A percentile compares a stretch with the other conserved stretches of the same genome.
phyloP scores from a whole-genome alignment of 208 protist genomes.

The Wallacemonas sp. region DNA sequence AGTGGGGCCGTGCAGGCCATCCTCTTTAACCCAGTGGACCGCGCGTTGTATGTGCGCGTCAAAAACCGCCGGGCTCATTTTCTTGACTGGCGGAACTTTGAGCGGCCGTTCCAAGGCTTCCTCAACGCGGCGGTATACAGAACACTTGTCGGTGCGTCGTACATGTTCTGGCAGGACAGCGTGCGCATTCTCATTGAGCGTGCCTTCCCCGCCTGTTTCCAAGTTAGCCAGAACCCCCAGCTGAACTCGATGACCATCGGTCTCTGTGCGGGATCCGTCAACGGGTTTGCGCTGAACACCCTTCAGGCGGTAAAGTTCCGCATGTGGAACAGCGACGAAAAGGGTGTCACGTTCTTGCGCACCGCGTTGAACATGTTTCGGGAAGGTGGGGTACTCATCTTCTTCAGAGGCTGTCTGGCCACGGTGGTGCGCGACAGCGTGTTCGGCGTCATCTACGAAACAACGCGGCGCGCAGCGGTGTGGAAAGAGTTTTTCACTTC shows the following conservation, averaged over 20 bases:
- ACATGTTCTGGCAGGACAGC: slow-evolving; percentile 91
- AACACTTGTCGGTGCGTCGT: slow-evolving; percentile 80
- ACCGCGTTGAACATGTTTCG: slow-evolving; percentile 61
- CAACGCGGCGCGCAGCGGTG: slow-evolving; percentile 29
- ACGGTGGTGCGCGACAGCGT: slow-evolving; percentile 83
- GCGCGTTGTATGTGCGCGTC: slow-evolving; percentile 88
- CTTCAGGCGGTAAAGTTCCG: slow-evolving; percentile 90
- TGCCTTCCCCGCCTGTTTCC: slow-evolving; percentile 36
- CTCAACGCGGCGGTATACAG: slow-evolving; percentile 88
- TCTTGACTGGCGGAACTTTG: slow-evolving; percentile 85
- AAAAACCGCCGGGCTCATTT: slow-evolving; percentile 65
- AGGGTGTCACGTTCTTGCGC: slow-evolving; percentile 52
- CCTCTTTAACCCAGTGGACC: slow-evolving; percentile 89
- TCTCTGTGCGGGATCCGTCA: slow-evolving; percentile 69
- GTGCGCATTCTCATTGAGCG: slow-evolving; percentile 63
- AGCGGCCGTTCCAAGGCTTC: slow-evolving; percentile 90
- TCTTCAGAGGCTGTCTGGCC: slow-evolving; percentile 79
- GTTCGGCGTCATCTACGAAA: slow-evolving; percentile 89
- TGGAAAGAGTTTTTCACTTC: slow-evolving; percentile 41
- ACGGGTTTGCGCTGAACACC: slow-evolving; percentile 78
- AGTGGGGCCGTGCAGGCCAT: slow-evolving; percentile 83
- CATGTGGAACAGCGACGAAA: slow-evolving; percentile 80
- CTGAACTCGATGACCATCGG: slow-evolving; percentile 80
- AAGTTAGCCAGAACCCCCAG: slow-evolving; percentile 47
- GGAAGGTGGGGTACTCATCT: slow-evolving; percentile 73